Evolutionary conservation across 1,284 basidiomycete species (phyloP).

Genomic region (Fistulinella staudtii): DNA sequence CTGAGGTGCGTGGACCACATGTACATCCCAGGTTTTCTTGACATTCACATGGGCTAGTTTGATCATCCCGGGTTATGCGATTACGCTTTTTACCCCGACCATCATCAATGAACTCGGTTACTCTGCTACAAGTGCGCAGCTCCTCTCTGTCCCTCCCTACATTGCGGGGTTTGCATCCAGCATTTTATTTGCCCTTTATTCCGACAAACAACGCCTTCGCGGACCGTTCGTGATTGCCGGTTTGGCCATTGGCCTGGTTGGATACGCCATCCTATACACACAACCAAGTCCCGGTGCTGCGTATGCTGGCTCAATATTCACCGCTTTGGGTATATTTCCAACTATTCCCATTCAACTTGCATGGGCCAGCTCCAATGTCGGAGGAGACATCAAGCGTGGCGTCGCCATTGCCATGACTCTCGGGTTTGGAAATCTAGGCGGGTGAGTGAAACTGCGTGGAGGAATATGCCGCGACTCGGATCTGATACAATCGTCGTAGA

Average conservation of each 20-base stretch:
- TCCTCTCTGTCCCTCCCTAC: slow-evolving; percentile 51
- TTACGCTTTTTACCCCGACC: slow-evolving; percentile 54
- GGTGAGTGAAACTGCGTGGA: too few species aligned
- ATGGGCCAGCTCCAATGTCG: slow-evolving; percentile 53
- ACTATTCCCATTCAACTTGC: slow-evolving; percentile 49
- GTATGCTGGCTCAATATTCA: slow-evolving; percentile 49
- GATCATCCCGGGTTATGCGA: slow-evolving; percentile 50
- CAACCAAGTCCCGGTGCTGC: slow-evolving; percentile 33
- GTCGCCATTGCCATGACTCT: slow-evolving; percentile 54
- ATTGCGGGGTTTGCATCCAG: slow-evolving; percentile 38
- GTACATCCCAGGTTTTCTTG: background rate
- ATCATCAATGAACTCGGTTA: slow-evolving; percentile 54
- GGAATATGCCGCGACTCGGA: too few species aligned
- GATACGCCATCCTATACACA: slow-evolving; percentile 42
- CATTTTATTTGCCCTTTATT: slow-evolving; percentile 36
- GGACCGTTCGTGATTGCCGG: slow-evolving; percentile 42
- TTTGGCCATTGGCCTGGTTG: slow-evolving; percentile 36
- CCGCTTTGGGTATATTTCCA: slow-evolving; percentile 50
- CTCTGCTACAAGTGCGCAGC: slow-evolving; percentile 50
- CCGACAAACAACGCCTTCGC: slow-evolving; percentile 40
- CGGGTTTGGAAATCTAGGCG: slow-evolving; percentile 52
- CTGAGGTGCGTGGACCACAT: slow-evolving; percentile 34
- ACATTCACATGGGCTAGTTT: slow-evolving; percentile 27
- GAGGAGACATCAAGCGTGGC: slow-evolving; percentile 50
- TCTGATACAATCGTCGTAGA: too few species aligned